A percentile compares a stretch with the other conserved stretches of the same genome.
phyloP scores from a whole-genome alignment of 1,284 basidiomycete species.

The Malassezia restricta region DNA sequence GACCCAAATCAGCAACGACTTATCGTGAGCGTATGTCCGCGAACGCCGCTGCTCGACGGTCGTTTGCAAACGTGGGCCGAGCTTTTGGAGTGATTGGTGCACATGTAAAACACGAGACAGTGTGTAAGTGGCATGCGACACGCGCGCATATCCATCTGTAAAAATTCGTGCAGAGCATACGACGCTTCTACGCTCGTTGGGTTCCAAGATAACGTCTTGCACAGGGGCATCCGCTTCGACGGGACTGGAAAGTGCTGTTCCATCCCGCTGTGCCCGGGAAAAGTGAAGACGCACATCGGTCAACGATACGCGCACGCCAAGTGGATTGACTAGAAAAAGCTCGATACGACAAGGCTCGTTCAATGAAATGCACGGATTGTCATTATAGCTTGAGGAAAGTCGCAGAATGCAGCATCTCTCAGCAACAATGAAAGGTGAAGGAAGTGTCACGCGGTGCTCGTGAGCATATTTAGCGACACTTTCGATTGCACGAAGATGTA shows the following conservation, averaged over 20 bases:
- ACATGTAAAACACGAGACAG: conserved; percentile 49
- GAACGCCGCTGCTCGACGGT: conserved; percentile 47
- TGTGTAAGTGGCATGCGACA: conserved; percentile 44
- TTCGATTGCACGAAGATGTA: conserved; percentile 49
- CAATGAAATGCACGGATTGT: not conserved
- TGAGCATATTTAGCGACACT: conserved; percentile 48
- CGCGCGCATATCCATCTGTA: conserved; percentile 17
- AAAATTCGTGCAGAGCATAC: not conserved
- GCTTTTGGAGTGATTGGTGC: conserved; percentile 45
- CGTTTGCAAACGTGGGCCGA: conserved; percentile 47
- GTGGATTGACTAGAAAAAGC: conserved; percentile 5
- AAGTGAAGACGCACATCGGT: not conserved
- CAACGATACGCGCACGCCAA: not conserved
- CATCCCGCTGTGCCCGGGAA: not conserved
- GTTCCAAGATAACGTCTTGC: not conserved
- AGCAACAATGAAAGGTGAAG: not conserved
- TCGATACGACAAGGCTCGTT: not conserved
- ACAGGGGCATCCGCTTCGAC: not conserved
- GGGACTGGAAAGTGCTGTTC: not conserved
- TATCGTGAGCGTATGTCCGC: conserved; percentile 48
- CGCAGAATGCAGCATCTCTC: not conserved
- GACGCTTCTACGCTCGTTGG: not conserved
- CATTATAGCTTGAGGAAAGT: not conserved
- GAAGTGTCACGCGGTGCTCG: not conserved
- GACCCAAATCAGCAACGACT: conserved; percentile 45